These are phyloP conservation scores for Yamadazyma endophytica DNA, from an alignment of 805 yeast genomes.

Conservation along the genomic window DNA sequence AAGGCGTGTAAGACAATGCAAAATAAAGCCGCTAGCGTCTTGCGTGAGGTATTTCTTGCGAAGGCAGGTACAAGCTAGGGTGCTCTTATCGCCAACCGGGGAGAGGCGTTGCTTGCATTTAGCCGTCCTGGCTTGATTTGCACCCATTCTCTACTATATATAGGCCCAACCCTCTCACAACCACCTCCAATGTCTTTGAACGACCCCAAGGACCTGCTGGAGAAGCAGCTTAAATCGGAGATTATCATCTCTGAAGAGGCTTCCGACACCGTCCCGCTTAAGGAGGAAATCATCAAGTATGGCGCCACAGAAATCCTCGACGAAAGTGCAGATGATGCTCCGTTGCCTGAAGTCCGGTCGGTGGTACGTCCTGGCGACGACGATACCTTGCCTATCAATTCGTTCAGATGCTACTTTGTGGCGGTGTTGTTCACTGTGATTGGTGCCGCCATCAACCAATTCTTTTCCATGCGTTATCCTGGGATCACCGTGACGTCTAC, in stretches of 20 bases:
- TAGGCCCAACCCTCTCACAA: no score
- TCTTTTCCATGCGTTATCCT: constrained; percentile 57
- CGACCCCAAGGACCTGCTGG: no score
- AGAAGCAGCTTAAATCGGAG: not conserved
- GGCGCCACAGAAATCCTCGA: constrained; percentile 2
- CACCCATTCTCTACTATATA: no score
- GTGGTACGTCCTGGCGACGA: constrained; percentile 26
- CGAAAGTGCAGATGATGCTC: constrained; percentile 3
- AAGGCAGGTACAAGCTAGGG: no score
- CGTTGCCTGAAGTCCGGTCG: constrained; percentile 1
- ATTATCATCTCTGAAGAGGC: not conserved
- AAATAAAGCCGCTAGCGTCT: no score
- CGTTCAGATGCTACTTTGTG: constrained; percentile 52
- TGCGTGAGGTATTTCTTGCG: no score
- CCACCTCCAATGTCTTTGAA: no score
- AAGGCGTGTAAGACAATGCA: no score
- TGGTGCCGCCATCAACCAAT: constrained; percentile 57
- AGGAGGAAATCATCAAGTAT: constrained; percentile 1
- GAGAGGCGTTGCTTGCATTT: no score
- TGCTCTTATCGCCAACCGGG: no score
- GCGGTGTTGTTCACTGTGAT: constrained; percentile 48
- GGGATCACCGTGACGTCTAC: constrained; percentile 43
- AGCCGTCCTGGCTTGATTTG: no score
- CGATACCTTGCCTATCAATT: constrained; percentile 44
- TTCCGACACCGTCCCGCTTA: constrained; percentile 1